Conservation (phyloP, 257 asterid genomes). For the Solanum paucissectum region DNA sequence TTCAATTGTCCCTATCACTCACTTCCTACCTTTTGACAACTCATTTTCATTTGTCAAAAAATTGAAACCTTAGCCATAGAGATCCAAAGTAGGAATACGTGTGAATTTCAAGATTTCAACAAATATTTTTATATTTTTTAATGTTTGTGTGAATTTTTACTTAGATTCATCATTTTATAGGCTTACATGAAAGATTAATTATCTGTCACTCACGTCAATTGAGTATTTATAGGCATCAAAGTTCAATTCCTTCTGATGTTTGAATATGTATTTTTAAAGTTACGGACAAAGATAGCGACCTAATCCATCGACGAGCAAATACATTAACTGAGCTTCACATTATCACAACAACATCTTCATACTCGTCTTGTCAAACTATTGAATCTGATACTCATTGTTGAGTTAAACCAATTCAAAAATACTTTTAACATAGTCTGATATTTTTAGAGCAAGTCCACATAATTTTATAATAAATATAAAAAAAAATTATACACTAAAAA, state of each 20-base stretch:
- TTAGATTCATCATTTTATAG: too few relatives aligned
- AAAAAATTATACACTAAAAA: neutral
- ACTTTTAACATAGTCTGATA: neutral
- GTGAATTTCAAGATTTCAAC: neutral
- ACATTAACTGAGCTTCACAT: neutral
- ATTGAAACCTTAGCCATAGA: neutral
- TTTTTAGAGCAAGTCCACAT: rapidly evolving
- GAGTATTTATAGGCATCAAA: neutral
- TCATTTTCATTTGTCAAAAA: neutral
- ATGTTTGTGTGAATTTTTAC: too few relatives aligned
- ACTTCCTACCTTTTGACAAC: neutral
- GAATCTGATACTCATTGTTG: neutral
- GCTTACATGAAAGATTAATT: neutral
- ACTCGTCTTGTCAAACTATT: neutral
- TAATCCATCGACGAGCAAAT: neutral
- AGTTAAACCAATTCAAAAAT: neutral
- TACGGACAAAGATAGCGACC: neutral
- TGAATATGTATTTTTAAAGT: neutral
- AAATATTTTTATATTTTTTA: too few relatives aligned
- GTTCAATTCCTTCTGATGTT: neutral
- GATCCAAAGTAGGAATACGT: neutral
- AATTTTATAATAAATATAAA: too few relatives aligned
- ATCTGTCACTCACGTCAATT: neutral
- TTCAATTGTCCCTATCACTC: neutral
- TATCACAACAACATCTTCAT: neutral